Evolutionary conservation across 2,329 filamentous ascomycete genomes (phyloP), one percentile per base, ranked within the genome.

Genomic region (Clathrospora elynae): DNA sequence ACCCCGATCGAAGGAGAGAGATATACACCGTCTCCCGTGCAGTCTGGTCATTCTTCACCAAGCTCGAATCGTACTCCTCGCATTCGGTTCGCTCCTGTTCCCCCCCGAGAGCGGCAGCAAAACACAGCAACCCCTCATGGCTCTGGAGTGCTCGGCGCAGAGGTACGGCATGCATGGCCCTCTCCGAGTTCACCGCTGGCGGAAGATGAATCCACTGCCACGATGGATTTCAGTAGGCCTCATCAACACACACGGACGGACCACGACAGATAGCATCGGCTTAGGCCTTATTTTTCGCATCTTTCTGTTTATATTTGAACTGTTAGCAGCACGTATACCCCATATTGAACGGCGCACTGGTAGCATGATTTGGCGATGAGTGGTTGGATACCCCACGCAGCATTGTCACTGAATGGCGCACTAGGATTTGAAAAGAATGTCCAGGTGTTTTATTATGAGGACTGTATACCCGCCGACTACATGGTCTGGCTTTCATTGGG

Each of bases 381-480:
- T 51, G 41, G 47, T 42, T 41, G 43, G 37, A 44, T 31, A 51
- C 39, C 44, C 32, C 44, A 57, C 48, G 53, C 38, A 51, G 57
- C 57, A 61, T 63, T 35, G 43, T 54, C 57, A 61, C 63, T 45
- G 46, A 20, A 53, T 46, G 59, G 59, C 58, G 59, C 51, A 57
- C 24, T 36, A 40, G 49, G 49, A 30, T 50, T 39, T 41, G 35
- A 53, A 59, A 54, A 37, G 36, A 25, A 28, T 34, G 6, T 36
- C 24, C 22, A 28, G 50, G 46, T 46, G 32, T 42, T 43, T 45
- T 40, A n/a, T 13, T 45, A 49, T 34, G 39, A 40, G 39, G 48
- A 39, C 44, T 49, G 56, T 57, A 66, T 66, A 66, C 62, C 64
- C 61, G 52, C 50, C 53, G 52, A 50, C 56, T 55, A 46, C 17